phyloP scores from a whole-genome alignment of 805 yeast species.

The Metschnikowia borealis region DNA sequence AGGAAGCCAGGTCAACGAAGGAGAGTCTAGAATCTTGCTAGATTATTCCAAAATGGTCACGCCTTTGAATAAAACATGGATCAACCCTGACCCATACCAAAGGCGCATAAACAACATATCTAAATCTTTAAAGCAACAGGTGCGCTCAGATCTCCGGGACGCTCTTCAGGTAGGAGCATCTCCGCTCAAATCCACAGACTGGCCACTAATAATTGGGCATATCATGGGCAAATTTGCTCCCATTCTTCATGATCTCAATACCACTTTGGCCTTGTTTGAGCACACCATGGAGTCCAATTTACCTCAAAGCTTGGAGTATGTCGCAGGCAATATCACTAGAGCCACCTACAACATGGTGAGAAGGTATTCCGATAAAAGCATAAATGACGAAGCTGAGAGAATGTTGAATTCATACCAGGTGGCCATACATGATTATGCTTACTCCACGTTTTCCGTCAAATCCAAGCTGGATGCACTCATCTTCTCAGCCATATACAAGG shows the following conservation, averaged over 20 bases:
- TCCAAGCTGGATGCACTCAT: slow-evolving; percentile 44
- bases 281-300: not conserved
- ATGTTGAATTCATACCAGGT: slow-evolving; percentile 24
- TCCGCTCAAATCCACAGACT: slow-evolving; percentile 41
- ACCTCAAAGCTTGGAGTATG: slow-evolving; percentile 5
- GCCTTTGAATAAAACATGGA: slow-evolving; percentile 47
- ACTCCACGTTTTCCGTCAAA: slow-evolving; percentile 35
- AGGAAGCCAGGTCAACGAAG: slow-evolving; percentile 44
- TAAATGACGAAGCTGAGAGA: slow-evolving; percentile 10
- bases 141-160: slow-evolving; percentile 34
- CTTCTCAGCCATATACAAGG: slow-evolving; percentile 44
- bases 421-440: slow-evolving; percentile 46
- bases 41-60: slow-evolving; percentile 54
- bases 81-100: slow-evolving; percentile 46
- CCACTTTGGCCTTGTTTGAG: slow-evolving; percentile 24
- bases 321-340: slow-evolving; percentile 33
- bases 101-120: slow-evolving; percentile 39
- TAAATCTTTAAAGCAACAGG: slow-evolving; percentile 26
- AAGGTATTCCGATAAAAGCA: slow-evolving; percentile 33
- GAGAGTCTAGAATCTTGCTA: slow-evolving; percentile 46
- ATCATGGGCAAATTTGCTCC: slow-evolving; percentile 55
- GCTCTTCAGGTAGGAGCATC: slow-evolving; percentile 19
- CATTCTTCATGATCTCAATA: slow-evolving; percentile 38
- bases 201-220: slow-evolving; percentile 50
- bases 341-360: slow-evolving; percentile 44